phyloP scores from a whole-genome alignment of 306 rosid species.

The Quercus variabilis region DNA sequence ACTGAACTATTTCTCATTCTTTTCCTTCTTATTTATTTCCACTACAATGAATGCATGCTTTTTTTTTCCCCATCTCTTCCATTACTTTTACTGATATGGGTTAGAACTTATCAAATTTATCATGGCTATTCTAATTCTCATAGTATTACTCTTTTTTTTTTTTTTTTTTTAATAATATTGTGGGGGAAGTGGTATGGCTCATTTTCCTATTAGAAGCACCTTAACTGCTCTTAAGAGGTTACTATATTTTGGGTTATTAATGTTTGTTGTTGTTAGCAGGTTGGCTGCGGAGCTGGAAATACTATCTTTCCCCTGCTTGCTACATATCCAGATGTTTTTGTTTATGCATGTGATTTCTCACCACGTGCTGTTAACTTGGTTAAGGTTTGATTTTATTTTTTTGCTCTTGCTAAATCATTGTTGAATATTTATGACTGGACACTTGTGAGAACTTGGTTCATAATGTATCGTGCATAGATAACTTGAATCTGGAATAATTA shows the following conservation, averaged over 20 bases:
- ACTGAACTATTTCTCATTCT: neutral
- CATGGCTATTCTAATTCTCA: too few species aligned
- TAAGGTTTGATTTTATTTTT: slow-evolving; percentile 47
- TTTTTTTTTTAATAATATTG: too few species aligned
- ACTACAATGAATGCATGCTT: neutral
- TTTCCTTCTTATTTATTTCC: slow-evolving; percentile 11
- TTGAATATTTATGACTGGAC: neutral
- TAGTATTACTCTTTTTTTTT: too few species aligned
- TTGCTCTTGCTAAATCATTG: slow-evolving; percentile 3
- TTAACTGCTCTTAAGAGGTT: slow-evolving; percentile 8
- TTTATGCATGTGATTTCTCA: slow-evolving; percentile 93
- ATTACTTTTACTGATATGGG: neutral
- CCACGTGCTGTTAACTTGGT: slow-evolving; percentile 85
- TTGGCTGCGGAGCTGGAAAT: slow-evolving; percentile 95
- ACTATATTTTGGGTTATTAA: slow-evolving; percentile 1
- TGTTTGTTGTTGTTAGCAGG: slow-evolving; percentile 42
- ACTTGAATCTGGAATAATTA: neutral
- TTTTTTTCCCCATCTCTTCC: neutral
- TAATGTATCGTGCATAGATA: neutral
- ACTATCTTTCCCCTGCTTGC: slow-evolving; percentile 84
- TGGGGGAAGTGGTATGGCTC: neutral
- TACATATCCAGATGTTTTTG: slow-evolving; percentile 62
- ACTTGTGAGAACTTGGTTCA: slow-evolving; percentile 7
- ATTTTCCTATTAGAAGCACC: neutral
- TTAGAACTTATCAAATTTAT: neutral